These are phyloP conservation scores for Lentinula detonsa DNA, from an alignment of 768 basidiomycete genomes.

Conservation along the genomic window DNA sequence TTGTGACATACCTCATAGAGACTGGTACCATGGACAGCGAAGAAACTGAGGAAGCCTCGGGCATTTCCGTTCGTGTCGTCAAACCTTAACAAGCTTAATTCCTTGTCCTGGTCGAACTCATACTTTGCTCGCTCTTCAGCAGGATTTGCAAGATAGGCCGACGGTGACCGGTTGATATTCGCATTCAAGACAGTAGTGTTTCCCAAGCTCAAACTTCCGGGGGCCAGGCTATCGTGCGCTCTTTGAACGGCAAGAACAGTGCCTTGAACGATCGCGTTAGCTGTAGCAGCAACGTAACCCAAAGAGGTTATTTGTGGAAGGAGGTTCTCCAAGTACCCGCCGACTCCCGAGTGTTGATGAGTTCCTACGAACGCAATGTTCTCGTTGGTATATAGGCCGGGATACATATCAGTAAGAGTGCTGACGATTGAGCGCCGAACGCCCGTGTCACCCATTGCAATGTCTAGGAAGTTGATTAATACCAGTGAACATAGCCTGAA, in stretches of 20 bases:
- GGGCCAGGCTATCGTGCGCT: constrained; percentile 57
- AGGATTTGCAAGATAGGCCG: constrained; percentile 73
- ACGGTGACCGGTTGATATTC: constrained; percentile 72
- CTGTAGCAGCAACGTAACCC: constrained; percentile 68
- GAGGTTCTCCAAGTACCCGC: constrained; percentile 73
- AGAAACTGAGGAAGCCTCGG: constrained; percentile 68
- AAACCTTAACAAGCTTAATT: constrained; percentile 62
- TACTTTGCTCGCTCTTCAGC: constrained; percentile 61
- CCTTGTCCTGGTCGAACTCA: constrained; percentile 69
- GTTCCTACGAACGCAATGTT: constrained; percentile 76
- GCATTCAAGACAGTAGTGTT: constrained; percentile 65
- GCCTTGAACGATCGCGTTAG: constrained; percentile 65
- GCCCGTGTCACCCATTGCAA: constrained; percentile 78
- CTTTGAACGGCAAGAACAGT: constrained; percentile 63
- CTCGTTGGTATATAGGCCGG: constrained; percentile 58
- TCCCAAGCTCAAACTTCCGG: constrained; percentile 56
- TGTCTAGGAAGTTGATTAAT: constrained; percentile 35
- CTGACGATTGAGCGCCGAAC: constrained; percentile 63
- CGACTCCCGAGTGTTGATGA: constrained; percentile 72
- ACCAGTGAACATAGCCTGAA: background rate
- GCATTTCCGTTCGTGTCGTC: constrained; percentile 51
- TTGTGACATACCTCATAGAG: constrained; percentile 53
- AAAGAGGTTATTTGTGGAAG: constrained; percentile 72
- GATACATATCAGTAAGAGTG: constrained; percentile 48
- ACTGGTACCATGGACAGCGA: constrained; percentile 76